phyloP scores from a whole-genome alignment of 345 rosid genomes.

The Boechera retrofracta region DNA sequence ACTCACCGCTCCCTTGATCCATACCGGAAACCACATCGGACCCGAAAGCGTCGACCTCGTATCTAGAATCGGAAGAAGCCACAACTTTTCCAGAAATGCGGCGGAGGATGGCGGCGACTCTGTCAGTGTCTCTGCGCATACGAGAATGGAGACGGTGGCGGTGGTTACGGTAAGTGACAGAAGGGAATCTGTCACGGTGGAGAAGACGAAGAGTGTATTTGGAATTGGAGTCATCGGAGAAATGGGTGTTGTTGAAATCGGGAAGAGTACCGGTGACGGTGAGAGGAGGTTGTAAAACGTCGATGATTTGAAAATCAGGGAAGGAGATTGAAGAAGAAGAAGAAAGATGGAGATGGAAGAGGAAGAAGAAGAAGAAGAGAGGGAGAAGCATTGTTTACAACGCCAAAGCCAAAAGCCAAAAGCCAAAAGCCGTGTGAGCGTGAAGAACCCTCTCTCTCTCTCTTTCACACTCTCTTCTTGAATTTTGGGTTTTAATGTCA shows the following conservation, averaged over 20 bases:
- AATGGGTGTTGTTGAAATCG: conserved; percentile 38
- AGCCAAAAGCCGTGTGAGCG: conserved; percentile 25
- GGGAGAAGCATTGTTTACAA: conserved; percentile 48
- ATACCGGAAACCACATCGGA: conserved; percentile 93
- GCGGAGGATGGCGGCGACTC: conserved; percentile 63
- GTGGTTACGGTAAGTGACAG: conserved; percentile 45
- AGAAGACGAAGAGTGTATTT: conserved; percentile 58
- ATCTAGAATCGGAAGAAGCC: neutral
- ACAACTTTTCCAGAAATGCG: conserved; percentile 46
- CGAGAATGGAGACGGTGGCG: conserved; percentile 67
- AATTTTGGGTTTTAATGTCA: conserved; percentile 44
- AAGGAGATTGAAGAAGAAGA: conserved; percentile 37
- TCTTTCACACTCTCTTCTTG: conserved; percentile 19
- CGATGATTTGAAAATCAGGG: conserved; percentile 46
- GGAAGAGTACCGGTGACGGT: conserved; percentile 33
- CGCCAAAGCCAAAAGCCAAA: conserved; percentile 27
- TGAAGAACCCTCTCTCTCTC: conserved; percentile 19
- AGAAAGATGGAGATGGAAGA: conserved; percentile 27
- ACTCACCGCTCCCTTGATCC: conserved; percentile 97
- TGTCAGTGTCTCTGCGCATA: conserved; percentile 61
- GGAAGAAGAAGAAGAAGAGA: conserved; percentile 32
- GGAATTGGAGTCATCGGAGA: conserved; percentile 11
- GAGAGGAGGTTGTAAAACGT: conserved; percentile 41
- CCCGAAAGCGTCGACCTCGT: conserved; percentile 62
- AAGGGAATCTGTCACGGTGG: conserved; percentile 64